Conservation (phyloP, 495 filamentous ascomycete genomes). For the Terfezia claveryi region DNA sequence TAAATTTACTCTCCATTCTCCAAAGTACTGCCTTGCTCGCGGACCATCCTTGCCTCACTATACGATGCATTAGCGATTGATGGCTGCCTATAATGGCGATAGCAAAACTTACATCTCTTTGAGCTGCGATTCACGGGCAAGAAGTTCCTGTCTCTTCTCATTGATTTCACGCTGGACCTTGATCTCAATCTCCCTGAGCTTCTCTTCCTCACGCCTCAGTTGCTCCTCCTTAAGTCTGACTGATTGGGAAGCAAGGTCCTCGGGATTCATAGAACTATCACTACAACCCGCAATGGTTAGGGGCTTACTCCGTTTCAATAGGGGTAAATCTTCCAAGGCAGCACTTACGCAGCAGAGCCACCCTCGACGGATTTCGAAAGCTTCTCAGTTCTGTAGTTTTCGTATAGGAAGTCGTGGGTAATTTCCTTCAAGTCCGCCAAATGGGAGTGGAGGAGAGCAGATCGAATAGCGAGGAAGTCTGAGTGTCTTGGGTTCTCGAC, state of each 20-base stretch:
- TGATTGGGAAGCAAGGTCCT: constrained; percentile 87
- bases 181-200: constrained; percentile 93
- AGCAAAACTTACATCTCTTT: constrained; percentile 45
- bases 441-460: constrained; percentile 88
- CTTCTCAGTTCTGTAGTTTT: constrained; percentile 99
- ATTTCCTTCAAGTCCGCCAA: constrained; percentile 97
- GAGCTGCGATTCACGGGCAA: constrained; percentile 93
- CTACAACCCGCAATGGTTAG: neutral
- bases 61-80: neutral
- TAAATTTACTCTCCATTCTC: constrained; percentile 2
- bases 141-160: constrained; percentile 95
- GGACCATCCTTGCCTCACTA: constrained; percentile 48
- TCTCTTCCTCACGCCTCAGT: constrained; percentile 95
- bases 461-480: constrained; percentile 92
- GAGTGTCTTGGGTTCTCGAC: constrained; percentile 98
- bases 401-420: constrained; percentile 97
- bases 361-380: constrained; percentile 97
- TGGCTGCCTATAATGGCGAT: neutral
- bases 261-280: constrained; percentile 88
- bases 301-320: too few relatives aligned
- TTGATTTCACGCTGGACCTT: constrained; percentile 99
- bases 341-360: constrained; percentile 59
- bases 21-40: constrained; percentile 33
- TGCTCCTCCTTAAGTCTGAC: constrained; percentile 98
- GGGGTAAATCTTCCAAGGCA: neutral